Percentiles rank a stretch among this genome's conserved stretches.
phyloP scores from a whole-genome alignment of 192 early-diverging fungal species.

The Coemansia sp. region DNA sequence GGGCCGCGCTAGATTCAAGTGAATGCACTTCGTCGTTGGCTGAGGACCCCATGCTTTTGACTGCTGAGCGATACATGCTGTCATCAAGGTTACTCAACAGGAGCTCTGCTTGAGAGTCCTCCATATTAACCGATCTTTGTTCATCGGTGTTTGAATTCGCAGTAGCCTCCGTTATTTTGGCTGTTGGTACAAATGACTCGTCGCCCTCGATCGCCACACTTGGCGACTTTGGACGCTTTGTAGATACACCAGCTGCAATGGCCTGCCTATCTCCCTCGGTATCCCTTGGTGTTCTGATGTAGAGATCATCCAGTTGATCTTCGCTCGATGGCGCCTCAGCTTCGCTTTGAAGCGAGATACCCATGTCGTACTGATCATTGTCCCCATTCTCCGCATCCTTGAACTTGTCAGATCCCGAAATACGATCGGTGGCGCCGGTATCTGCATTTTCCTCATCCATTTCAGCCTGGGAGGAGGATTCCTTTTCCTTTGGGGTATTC shows the following conservation, averaged over 20 bases:
- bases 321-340: conserved; percentile 18
- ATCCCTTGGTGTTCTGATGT: neutral
- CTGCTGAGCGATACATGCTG: conserved; percentile 37
- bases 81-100: conserved; percentile 41
- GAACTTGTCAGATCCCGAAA: neutral
- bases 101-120: conserved; percentile 49
- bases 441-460: conserved; percentile 5
- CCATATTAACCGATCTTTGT: conserved; percentile 24
- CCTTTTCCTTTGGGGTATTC: neutral
- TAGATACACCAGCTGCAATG: neutral
- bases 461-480: no score
- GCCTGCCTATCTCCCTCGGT: neutral
- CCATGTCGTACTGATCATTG: neutral
- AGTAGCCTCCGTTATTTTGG: neutral
- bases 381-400: neutral
- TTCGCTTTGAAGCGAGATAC: neutral
- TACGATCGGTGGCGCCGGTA: neutral
- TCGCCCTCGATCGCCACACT: neutral
- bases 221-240: neutral
- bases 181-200: neutral
- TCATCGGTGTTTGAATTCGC: neutral
- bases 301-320: conserved; percentile 35
- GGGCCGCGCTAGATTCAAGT: conserved; percentile 19
- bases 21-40: conserved; percentile 37
- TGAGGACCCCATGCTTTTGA: neutral